A percentile compares a stretch with the other conserved stretches of the same genome.
Conservation (phyloP, 441 rosid species). For the Brassica hybrid region DNA sequence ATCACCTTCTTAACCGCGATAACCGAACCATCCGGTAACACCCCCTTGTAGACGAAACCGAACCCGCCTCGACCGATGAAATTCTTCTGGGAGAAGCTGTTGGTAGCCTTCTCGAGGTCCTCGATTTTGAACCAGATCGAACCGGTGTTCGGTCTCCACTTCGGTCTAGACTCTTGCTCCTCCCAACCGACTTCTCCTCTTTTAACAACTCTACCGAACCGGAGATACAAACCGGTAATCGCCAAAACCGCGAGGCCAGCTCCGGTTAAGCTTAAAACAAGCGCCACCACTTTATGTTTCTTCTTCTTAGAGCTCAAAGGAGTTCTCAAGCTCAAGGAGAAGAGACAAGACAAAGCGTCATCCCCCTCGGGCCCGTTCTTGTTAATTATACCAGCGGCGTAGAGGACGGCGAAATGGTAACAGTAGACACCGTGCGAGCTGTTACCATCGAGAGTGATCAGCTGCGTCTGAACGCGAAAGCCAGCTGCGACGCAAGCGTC, state of each 20-base stretch:
- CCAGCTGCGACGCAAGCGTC: conserved; percentile 75
- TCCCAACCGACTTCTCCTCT: conserved; percentile 46
- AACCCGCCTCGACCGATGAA: conserved; percentile 90
- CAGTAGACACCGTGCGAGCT: conserved; percentile 52
- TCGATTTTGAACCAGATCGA: conserved; percentile 85
- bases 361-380: conserved; percentile 74
- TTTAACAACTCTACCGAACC: conserved; percentile 45
- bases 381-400: conserved; percentile 86
- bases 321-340: conserved; percentile 57
- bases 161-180: conserved; percentile 64
- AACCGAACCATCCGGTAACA: conserved; percentile 66
- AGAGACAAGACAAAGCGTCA: conserved; percentile 67
- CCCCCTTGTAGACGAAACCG: conserved; percentile 82
- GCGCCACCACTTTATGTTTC: conserved; percentile 43
- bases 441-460: conserved; percentile 58
- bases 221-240: conserved; percentile 54
- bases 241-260: conserved; percentile 59
- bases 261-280: conserved; percentile 66
- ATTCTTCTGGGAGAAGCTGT: conserved; percentile 70
- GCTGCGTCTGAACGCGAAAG: conserved; percentile 47
- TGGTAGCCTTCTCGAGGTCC: conserved; percentile 84
- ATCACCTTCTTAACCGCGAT: conserved; percentile 82
- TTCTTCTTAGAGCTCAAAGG: conserved; percentile 40
- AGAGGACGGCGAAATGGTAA: conserved; percentile 65
- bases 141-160: conserved; percentile 82